Conservation (phyloP, 2,329 filamentous ascomycete species). For the Xylariaceae sp. region DNA sequence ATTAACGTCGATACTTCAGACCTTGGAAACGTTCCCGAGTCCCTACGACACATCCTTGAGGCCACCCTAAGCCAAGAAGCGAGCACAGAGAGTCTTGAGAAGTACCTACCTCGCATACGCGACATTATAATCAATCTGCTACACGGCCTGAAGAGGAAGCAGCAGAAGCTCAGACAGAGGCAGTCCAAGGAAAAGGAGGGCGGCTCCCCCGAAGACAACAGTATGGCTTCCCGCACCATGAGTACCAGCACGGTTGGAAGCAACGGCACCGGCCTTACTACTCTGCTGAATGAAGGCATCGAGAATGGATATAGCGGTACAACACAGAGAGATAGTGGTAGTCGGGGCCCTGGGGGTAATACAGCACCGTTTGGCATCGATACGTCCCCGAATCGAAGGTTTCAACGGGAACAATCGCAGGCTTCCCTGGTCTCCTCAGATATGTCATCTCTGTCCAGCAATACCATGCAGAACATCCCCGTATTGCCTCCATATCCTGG, state of each 20-base stretch:
- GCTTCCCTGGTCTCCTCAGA: conserved; percentile 61
- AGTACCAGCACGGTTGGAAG: conserved; percentile 67
- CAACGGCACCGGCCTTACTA: conserved; percentile 63
- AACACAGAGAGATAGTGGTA: conserved; percentile 44
- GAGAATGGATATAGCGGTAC: conserved; percentile 58
- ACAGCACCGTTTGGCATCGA: conserved; percentile 38
- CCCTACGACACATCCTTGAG: conserved; percentile 88
- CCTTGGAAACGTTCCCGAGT: conserved; percentile 92
- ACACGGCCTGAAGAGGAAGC: conserved; percentile 95
- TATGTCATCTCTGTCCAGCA: conserved; percentile 74
- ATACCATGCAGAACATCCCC: conserved; percentile 76
- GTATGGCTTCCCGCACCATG: conserved; percentile 57
- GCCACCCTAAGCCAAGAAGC: conserved; percentile 97
- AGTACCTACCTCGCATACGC: conserved; percentile 90
- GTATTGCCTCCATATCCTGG: conserved; percentile 75
- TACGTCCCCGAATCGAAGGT: conserved; percentile 57
- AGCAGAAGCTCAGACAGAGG: conserved; percentile 80
- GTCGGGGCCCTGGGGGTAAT: conserved; percentile 29
- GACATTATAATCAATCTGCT: conserved; percentile 99
- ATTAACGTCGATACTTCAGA: conserved; percentile 97
- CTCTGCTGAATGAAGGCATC: conserved; percentile 65
- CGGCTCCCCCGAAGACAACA: conserved; percentile 44
- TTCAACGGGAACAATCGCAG: conserved; percentile 60
- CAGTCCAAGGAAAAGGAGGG: conserved; percentile 64
- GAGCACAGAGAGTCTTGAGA: conserved; percentile 89